These are phyloP conservation scores for Pseudocercospora vitis DNA, from an alignment of 2,329 filamentous ascomycete species.

Conservation along the genomic window DNA sequence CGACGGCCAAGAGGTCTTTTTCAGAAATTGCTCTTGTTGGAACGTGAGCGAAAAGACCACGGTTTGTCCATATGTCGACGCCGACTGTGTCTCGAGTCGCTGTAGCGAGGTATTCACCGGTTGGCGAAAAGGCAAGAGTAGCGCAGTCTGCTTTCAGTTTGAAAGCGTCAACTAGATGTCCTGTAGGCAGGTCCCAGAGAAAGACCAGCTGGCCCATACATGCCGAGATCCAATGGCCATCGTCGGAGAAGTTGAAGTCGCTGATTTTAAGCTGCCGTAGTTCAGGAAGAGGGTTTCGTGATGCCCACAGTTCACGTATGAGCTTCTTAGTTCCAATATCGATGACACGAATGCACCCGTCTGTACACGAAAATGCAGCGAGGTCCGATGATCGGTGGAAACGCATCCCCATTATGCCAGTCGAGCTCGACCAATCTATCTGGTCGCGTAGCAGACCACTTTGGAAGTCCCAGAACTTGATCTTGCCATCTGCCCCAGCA, in stretches of 20 bases:
- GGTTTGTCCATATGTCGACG: conserved; percentile 95
- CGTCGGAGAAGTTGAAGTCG: conserved; percentile 71
- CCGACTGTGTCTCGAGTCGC: conserved; percentile 79
- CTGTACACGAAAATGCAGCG: conserved; percentile 84
- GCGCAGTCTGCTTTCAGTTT: conserved; percentile 75
- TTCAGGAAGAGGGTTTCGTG: conserved; percentile 38
- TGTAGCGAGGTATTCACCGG: conserved; percentile 92
- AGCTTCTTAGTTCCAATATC: conserved; percentile 88
- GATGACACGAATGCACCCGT: conserved; percentile 81
- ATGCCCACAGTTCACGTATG: conserved; percentile 90
- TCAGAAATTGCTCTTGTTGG: conserved; percentile 83
- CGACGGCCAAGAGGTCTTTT: conserved; percentile 64
- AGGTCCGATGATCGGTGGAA: conserved; percentile 84
- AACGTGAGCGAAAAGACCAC: conserved; percentile 83
- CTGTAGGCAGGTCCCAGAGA: conserved; percentile 93
- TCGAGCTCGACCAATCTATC: conserved; percentile 79
- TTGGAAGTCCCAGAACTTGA: conserved; percentile 98
- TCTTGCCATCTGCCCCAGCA: conserved; percentile 82
- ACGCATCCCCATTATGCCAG: conserved; percentile 70
- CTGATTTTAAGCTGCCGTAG: conserved; percentile 30
- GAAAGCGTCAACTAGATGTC: conserved; percentile 91
- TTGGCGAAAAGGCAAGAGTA: conserved; percentile 81
- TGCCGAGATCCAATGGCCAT: conserved; percentile 90
- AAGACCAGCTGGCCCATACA: conserved; percentile 78
- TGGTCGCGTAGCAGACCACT: conserved; percentile 77